Evolutionary conservation across 257 asterid species (phyloP).

Genomic region (Penstemon newberryi): DNA sequence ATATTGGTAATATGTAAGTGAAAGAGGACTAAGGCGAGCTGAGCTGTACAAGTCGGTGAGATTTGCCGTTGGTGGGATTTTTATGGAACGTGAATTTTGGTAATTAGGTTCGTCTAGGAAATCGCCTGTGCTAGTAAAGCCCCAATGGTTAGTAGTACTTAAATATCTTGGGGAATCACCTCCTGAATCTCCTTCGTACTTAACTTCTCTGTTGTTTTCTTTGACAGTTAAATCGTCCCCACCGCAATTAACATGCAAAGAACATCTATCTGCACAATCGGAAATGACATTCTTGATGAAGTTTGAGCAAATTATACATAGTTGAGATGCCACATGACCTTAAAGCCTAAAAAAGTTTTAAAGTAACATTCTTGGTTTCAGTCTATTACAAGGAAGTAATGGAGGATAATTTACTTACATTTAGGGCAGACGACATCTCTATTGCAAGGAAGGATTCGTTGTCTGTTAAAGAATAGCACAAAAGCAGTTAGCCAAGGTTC

Average conservation of each 20-base stretch:
- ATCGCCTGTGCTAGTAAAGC: slow-evolving; percentile 85
- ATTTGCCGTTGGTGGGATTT: slow-evolving; percentile 30
- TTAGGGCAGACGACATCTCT: slow-evolving; percentile 47
- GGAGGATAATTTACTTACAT: slow-evolving; percentile 35
- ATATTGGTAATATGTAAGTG: slow-evolving; percentile 72
- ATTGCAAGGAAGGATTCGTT: slow-evolving; percentile 47
- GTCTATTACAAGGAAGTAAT: not conserved
- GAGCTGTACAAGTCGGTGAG: slow-evolving; percentile 62
- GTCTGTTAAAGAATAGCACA: slow-evolving; percentile 38
- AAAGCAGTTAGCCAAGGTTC: slow-evolving; percentile 28
- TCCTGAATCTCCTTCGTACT: slow-evolving; percentile 75
- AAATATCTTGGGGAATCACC: slow-evolving; percentile 59
- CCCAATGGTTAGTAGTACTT: slow-evolving; percentile 55
- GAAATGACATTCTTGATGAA: slow-evolving; percentile 24
- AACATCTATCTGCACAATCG: slow-evolving; percentile 66
- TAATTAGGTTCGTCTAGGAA: slow-evolving; percentile 65
- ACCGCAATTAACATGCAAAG: slow-evolving; percentile 77
- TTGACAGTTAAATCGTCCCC: slow-evolving; percentile 52
- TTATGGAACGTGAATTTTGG: slow-evolving; percentile 54
- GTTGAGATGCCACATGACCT: not conserved
- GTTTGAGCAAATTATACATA: slow-evolving; percentile 4
- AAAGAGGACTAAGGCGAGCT: slow-evolving; percentile 81
- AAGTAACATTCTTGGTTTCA: no score
- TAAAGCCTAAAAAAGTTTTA: not conserved
- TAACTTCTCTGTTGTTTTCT: slow-evolving; percentile 42